phyloP scores from a whole-genome alignment of 2,329 filamentous ascomycete genomes.

The Ceratocystis eucalypticola region DNA sequence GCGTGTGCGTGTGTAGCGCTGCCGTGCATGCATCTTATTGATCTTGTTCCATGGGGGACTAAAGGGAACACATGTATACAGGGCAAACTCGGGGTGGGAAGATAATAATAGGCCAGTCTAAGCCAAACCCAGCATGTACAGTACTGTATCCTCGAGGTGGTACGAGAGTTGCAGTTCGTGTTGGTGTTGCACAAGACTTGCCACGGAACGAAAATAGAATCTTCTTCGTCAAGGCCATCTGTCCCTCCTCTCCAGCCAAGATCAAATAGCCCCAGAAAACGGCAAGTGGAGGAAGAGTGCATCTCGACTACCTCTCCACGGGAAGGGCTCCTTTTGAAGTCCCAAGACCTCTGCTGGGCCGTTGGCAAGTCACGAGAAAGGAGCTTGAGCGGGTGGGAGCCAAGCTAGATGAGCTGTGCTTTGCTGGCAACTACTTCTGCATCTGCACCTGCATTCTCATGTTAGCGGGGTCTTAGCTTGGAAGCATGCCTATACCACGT shows the following conservation, averaged over 20 bases:
- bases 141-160: neutral
- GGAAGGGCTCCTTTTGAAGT: neutral
- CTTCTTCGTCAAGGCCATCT: neutral
- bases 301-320: neutral
- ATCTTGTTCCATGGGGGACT: neutral
- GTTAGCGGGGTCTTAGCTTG: neutral
- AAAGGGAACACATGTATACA: neutral
- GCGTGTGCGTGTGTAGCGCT: neutral
- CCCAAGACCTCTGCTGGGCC: neutral
- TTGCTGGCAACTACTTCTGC: neutral
- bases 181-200: neutral
- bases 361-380: neutral
- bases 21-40: neutral
- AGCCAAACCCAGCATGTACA: neutral
- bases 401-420: neutral
- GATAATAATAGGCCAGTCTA: neutral
- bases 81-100: neutral
- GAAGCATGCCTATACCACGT: neutral
- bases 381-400: neutral
- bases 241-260: neutral
- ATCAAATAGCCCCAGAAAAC: neutral
- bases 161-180: neutral
- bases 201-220: neutral
- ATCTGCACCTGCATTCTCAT: neutral
- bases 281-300: neutral